phyloP scores from a whole-genome alignment of 2,329 filamentous ascomycete genomes.

The Ceratocystis cubensis region DNA sequence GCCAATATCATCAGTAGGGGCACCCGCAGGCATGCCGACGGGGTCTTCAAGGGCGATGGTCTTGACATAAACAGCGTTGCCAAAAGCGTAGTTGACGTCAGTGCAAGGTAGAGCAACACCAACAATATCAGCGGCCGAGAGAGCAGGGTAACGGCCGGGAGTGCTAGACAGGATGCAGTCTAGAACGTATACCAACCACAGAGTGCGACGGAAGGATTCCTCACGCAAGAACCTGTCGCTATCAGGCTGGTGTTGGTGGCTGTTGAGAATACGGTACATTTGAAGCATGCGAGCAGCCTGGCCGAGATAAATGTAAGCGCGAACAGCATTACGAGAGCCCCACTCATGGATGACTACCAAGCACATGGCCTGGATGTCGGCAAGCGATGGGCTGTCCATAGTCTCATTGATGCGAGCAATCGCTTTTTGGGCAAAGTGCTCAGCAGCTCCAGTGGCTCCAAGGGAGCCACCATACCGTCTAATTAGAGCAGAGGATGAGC shows the following conservation, averaged over 20 bases:
- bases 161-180: conserved; percentile 51
- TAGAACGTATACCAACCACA: conserved; percentile 51
- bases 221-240: conserved; percentile 49
- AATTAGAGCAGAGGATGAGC: conserved; percentile 44
- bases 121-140: conserved; percentile 42
- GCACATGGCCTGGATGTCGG: conserved; percentile 49
- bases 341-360: conserved; percentile 51
- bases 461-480: conserved; percentile 45
- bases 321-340: conserved; percentile 48
- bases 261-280: conserved; percentile 49
- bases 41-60: conserved; percentile 37
- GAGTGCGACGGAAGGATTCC: conserved; percentile 47
- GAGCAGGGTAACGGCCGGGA: conserved; percentile 45
- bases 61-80: conserved; percentile 46
- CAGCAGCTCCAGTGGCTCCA: conserved; percentile 40
- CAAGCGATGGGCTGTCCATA: conserved; percentile 46
- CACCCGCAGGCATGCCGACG: conserved; percentile 30
- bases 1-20: conserved; percentile 40
- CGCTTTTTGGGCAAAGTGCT: conserved; percentile 47
- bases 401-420: conserved; percentile 45
- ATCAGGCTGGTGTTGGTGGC: conserved; percentile 39
- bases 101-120: conserved; percentile 46
- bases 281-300: conserved; percentile 52
- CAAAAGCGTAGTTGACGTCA: conserved; percentile 52
- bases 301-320: conserved; percentile 50